These are phyloP conservation scores for Fusarium napiforme DNA, from an alignment of 2,329 filamentous ascomycete genomes.

Conservation along the genomic window DNA sequence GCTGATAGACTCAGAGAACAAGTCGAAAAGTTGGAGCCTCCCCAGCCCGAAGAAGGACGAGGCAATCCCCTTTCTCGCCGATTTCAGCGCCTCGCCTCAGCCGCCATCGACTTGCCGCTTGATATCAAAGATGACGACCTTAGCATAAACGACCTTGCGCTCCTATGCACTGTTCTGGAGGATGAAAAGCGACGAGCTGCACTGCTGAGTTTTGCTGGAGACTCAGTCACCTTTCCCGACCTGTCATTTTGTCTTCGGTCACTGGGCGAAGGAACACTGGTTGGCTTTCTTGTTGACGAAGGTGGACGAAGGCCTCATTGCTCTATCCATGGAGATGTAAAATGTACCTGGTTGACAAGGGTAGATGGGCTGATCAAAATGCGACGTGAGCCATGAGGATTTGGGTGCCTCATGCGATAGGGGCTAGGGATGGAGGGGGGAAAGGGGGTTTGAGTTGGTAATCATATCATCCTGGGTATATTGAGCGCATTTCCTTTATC, in stretches of 20 bases:
- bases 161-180: not conserved
- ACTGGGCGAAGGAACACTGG: not conserved
- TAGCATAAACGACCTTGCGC: not conserved
- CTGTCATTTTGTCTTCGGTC: not conserved
- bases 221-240: not conserved
- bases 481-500: fast-evolving
- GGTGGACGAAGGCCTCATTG: not conserved
- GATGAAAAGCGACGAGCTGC: not conserved
- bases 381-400: not conserved
- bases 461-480: too few relatives aligned
- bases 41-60: not conserved
- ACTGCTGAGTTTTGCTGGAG: not conserved
- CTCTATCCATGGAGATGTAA: not conserved
- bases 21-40: too few relatives aligned
- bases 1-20: not conserved
- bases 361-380: not conserved
- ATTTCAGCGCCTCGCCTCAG: not conserved
- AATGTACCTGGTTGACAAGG: not conserved
- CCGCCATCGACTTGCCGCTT: not conserved
- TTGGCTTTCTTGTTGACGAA: not conserved
- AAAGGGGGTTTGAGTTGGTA: too few relatives aligned
- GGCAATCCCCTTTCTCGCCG: not conserved
- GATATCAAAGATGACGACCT: not conserved
- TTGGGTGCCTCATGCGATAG: too few relatives aligned
- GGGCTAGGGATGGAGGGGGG: not conserved